Base-by-base conservation (phyloP, 2,329 filamentous ascomycete genomes). In the Trichoderma arundinaceum region DNA sequence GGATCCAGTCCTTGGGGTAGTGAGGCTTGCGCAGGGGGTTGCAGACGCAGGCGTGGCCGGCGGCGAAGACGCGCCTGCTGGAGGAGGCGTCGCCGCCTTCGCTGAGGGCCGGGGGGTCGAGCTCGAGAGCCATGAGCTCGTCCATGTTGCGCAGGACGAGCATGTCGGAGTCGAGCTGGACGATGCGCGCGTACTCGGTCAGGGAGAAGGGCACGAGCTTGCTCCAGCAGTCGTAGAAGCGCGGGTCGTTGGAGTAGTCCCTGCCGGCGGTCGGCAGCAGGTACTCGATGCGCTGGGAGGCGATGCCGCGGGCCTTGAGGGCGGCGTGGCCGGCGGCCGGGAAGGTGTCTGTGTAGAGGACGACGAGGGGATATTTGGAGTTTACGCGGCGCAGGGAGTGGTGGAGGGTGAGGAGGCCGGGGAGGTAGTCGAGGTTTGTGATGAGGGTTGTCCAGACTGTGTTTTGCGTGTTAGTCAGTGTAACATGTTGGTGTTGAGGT, bases 101-200 rank as follows among this genome's bases (percentile, higher is more conserved):
- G 48, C 69, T 69, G 49, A 78, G 54, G 9, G 67, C 43, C 1
- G 71, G 71, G 38, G 80, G 74, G 76, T 94, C 91, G 52, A 96
- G 85, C 68, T 86, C 80, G 57, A 96, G 72, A n/a, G 92, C 87
- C 92, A 96, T 96, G 70, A 96, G 81, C 80, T 96, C 92, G 76
- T 96, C 93, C 91, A 97, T 96, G 78, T 96, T 96, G 72, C 83
- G 83, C 69, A 89, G 78, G 7, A 92, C 88, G 58, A 96, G 80
- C 92, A 96, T 96, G 79, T 97, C 93, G 73, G 89, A 90, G 79
- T 97, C 93, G 63, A 97, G 83, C 78, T 92, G 90, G 41, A 96
- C 90, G 39, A 96, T 86, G 46, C 92, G 86, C 32, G 89, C 83
- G 79, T 94, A 96, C 75, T 94, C 88, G 17, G 83, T 83, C 38